Conservation (phyloP, 345 rosid species). For the Angophora floribunda region DNA sequence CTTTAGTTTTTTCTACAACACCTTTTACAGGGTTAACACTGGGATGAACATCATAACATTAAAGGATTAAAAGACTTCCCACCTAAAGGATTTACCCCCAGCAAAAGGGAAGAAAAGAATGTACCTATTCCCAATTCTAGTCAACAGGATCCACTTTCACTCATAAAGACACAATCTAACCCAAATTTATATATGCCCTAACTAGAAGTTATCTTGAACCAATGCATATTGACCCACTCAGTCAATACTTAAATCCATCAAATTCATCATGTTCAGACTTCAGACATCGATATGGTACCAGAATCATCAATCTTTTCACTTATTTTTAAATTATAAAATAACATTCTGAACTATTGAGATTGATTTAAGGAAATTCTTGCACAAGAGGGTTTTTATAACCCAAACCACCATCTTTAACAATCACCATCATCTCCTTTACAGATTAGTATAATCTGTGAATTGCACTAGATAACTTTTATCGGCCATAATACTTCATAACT, state of each 20-base stretch:
- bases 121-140: not conserved
- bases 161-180: not conserved
- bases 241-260: not conserved
- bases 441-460: not conserved
- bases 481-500: not conserved
- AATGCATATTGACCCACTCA: not conserved
- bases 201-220: not conserved
- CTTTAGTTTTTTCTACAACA: not conserved
- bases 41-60: not conserved
- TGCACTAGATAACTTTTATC: not conserved
- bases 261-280: not conserved
- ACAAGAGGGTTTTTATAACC: too few relatives aligned
- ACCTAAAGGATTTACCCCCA: not conserved
- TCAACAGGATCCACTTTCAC: not conserved
- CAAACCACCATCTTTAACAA: too few relatives aligned
- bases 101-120: not conserved
- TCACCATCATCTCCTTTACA: not conserved
- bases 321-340: not conserved
- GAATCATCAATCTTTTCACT: not conserved
- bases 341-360: not conserved
- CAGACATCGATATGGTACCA: not conserved
- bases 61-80: not conserved
- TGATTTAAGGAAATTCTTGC: too few relatives aligned
- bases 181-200: not conserved
- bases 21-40: not conserved